Evolutionary conservation across 2,329 filamentous ascomycete genomes (phyloP), one percentile per base, ranked within the genome.

Genomic region (Colletotrichum horii): DNA sequence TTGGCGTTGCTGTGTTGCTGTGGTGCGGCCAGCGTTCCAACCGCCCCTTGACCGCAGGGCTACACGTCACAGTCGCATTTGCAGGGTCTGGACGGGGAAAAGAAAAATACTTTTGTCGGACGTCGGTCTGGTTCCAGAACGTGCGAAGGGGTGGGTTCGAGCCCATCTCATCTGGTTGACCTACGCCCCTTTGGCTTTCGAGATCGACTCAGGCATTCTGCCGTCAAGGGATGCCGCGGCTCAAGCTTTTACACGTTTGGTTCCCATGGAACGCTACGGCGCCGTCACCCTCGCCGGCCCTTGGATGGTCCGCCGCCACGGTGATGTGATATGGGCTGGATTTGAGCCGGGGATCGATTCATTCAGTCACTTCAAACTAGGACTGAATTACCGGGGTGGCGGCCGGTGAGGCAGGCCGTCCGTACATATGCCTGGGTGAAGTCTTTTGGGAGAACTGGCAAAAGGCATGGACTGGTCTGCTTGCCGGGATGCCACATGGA

Each of bases 101-200:
- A 71, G n/a, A 70, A 68, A 75, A 68, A 68, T 64, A 64, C 58
- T 73, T 75, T 75, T 60, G 43, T 22, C 48, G 64, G 64, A 65
- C 58, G 70, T 73, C 70, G 73, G 73, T 70, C 66, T 69, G 62
- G 71, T 75, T 75, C 74, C 74, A 76, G 71, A 75, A 74, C 60
- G 66, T 24, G 38, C 32, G 66, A 66, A 66, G 24, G 73, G 71
- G 73, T 75, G 64, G 64, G 70, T 75, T 69, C 43, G 70, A 69
- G 70, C 60, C 64, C 64, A 52, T 73, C 70, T 36, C 56, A 69
- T 68, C 70, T 65, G 56, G 73, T 38, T 34, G 69, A 48, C n/a
- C 43, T 24, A 55, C 43, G 73, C 28, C 58, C 34, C 36, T 75
- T 68, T 73, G 70, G 62, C 70, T 68, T 58, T 68, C 43, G 64